A percentile compares a stretch with the other conserved stretches of the same genome.
Evolutionary conservation across 306 rosid species (phyloP).

Genomic region (Castanea crenata): DNA sequence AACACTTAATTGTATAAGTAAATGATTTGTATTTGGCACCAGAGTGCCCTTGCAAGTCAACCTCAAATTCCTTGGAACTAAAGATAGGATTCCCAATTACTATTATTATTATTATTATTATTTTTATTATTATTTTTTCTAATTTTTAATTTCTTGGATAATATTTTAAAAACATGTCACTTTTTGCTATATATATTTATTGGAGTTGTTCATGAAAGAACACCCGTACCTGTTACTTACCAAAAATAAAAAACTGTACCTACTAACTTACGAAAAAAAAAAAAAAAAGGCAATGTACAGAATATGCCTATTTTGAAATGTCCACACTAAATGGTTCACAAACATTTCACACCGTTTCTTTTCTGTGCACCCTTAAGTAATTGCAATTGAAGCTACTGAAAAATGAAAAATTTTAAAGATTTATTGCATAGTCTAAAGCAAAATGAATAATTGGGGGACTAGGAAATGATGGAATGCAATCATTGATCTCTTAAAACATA

Average conservation of each 20-base stretch:
- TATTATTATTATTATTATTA: no score
- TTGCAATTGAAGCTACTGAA: background rate
- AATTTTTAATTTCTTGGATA: no score
- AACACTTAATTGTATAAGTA: background rate
- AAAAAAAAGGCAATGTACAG: no score
- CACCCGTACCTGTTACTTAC: conserved; percentile 4
- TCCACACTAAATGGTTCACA: background rate
- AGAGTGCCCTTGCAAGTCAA: background rate
- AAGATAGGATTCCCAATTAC: no score
- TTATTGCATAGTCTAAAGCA: background rate
- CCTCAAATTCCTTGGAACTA: no score
- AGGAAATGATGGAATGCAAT: background rate
- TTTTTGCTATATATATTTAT: background rate
- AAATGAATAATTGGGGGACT: background rate
- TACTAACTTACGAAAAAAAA: background rate
- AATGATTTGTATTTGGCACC: background rate
- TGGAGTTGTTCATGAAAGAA: conserved; percentile 11
- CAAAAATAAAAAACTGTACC: background rate
- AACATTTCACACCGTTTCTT: background rate
- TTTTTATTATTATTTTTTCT: no score
- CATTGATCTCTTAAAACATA: background rate
- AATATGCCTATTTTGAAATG: no score
- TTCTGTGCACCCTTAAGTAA: background rate
- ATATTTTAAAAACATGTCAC: no score
- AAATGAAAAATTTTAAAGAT: background rate